phyloP scores from a whole-genome alignment of 208 protist species.

The Trypanosoma avium region DNA sequence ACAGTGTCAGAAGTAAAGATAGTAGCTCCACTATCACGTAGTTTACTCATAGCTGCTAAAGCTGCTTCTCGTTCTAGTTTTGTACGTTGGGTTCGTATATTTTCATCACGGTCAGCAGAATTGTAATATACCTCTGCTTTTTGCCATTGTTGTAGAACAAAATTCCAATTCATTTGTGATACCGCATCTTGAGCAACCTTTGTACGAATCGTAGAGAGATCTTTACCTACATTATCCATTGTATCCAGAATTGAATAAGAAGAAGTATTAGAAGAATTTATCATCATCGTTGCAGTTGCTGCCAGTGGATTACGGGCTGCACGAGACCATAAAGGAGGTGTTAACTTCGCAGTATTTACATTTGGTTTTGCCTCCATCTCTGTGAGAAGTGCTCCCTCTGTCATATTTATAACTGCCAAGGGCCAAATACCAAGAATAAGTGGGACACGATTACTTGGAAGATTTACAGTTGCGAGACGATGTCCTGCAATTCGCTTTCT shows the following conservation, averaged over 20 bases:
- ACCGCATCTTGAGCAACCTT: conserved; percentile 33
- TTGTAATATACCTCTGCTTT: conserved; percentile 55
- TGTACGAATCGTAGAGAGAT: conserved; percentile 23
- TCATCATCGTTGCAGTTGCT: neutral
- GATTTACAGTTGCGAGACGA: conserved; percentile 44
- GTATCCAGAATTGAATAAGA: too few relatives aligned
- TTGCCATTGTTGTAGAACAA: conserved; percentile 59
- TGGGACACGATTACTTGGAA: conserved; percentile 47
- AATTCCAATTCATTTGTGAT: conserved; percentile 59
- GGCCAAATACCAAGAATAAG: conserved; percentile 75
- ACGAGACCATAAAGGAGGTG: conserved; percentile 52
- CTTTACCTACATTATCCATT: neutral
- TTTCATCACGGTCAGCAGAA: conserved; percentile 35
- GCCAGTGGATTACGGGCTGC: conserved; percentile 43
- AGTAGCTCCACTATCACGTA: conserved; percentile 56
- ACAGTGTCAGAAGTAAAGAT: conserved; percentile 50
- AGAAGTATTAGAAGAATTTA: neutral
- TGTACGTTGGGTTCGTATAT: conserved; percentile 27
- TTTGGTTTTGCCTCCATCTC: conserved; percentile 10
- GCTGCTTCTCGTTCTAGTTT: conserved; percentile 48
- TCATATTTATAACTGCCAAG: conserved; percentile 71
- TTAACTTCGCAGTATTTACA: neutral
- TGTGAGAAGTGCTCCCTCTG: conserved; percentile 46
- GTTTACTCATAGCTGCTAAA: conserved; percentile 37
- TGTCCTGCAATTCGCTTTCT: conserved; percentile 10